phyloP scores from a whole-genome alignment of 192 early-diverging fungal genomes.

The Coemansia sp. region DNA sequence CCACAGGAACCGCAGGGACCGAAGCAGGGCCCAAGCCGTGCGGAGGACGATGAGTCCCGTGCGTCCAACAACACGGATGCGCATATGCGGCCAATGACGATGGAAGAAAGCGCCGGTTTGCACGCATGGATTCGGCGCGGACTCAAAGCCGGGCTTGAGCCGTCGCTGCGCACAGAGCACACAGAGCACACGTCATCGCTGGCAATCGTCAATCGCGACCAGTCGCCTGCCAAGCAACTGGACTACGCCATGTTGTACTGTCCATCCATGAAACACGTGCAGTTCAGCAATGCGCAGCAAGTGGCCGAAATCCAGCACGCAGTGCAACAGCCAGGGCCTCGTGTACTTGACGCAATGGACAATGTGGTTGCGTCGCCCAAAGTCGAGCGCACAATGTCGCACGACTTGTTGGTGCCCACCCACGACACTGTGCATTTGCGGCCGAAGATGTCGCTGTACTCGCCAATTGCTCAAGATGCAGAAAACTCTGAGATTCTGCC shows the following conservation, averaged over 20 bases:
- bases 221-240: neutral
- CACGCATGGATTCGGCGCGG: conserved; percentile 47
- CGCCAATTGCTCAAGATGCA: conserved; percentile 24
- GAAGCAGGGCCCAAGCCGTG: neutral
- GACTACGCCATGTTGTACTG: conserved; percentile 53
- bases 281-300: conserved; percentile 25
- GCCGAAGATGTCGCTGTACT: conserved; percentile 49
- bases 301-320: conserved; percentile 1
- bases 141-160: conserved; percentile 3
- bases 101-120: conserved; percentile 44
- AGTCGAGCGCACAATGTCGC: conserved; percentile 6
- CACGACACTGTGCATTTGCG: conserved; percentile 4
- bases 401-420: neutral
- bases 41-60: conserved; percentile 12
- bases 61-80: conserved; percentile 8
- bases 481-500: conserved; percentile 17
- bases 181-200: conserved; percentile 13
- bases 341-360: conserved; percentile 30
- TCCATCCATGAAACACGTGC: conserved; percentile 47
- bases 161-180: neutral
- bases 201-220: conserved; percentile 15
- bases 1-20: conserved; percentile 1
- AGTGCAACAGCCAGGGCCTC: conserved; percentile 6
- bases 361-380: conserved; percentile 6
- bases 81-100: conserved; percentile 43